Percentiles rank a stretch among this genome's conserved stretches.
phyloP scores from a whole-genome alignment of 495 filamentous ascomycete species.

The Pseudoneurospora amorphoporcata region DNA sequence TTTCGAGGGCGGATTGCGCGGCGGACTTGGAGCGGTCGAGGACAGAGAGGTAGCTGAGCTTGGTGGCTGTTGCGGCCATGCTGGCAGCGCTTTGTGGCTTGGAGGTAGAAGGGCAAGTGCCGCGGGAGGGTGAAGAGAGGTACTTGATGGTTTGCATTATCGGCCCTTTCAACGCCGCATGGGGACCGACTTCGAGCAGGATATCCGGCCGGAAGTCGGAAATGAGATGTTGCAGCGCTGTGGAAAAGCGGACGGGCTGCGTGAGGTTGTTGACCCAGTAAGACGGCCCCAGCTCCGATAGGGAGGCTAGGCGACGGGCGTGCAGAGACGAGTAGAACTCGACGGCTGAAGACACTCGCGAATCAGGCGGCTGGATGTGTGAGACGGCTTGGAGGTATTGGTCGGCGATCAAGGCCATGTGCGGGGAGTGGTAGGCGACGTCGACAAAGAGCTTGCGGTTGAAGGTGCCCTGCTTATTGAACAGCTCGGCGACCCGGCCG shows the following conservation, averaged over 20 bases:
- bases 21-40: slow-evolving; percentile 34
- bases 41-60: slow-evolving; percentile 32
- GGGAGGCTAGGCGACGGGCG: slow-evolving; percentile 17
- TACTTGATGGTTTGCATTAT: slow-evolving; percentile 47
- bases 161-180: slow-evolving; percentile 50
- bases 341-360: slow-evolving; percentile 19
- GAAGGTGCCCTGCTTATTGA: slow-evolving; percentile 34
- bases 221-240: slow-evolving; percentile 25
- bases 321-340: slow-evolving; percentile 35
- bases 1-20: slow-evolving; percentile 25
- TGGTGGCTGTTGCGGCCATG: slow-evolving; percentile 12
- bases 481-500: slow-evolving; percentile 24
- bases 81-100: slow-evolving; percentile 9
- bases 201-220: slow-evolving; percentile 25
- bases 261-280: slow-evolving; percentile 49
- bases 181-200: slow-evolving; percentile 57
- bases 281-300: slow-evolving; percentile 28
- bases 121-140: slow-evolving; percentile 1
- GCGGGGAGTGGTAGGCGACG: slow-evolving; percentile 44
- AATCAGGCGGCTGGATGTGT: slow-evolving; percentile 22
- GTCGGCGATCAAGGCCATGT: slow-evolving; percentile 40
- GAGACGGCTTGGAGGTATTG: slow-evolving; percentile 31
- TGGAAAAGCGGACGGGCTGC: slow-evolving; percentile 39
- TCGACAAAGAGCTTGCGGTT: slow-evolving; percentile 40
- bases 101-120: background rate